Conservation (phyloP, 805 yeast genomes). For the Cyberlindnera euphorbiae region DNA sequence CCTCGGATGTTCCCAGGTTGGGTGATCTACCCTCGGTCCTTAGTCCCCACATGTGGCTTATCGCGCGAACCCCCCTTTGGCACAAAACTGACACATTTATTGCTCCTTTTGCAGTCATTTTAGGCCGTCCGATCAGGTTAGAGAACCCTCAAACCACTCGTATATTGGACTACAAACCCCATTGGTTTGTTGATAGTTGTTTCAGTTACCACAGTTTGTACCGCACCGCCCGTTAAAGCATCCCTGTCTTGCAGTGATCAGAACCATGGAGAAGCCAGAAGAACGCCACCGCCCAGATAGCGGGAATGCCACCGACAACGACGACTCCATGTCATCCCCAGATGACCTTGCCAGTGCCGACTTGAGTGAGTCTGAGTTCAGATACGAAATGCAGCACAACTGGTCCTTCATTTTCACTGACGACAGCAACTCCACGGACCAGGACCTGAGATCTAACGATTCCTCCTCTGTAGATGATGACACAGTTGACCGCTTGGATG, state of each 20-base stretch:
- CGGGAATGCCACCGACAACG: background rate
- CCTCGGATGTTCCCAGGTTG: too few species aligned
- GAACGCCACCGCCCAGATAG: background rate
- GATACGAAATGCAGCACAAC: slow-evolving; percentile 21
- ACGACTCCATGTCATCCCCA: slow-evolving; percentile 2
- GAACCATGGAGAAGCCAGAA: too few species aligned
- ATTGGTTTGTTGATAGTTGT: too few species aligned
- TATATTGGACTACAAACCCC: too few species aligned
- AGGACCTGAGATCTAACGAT: slow-evolving; percentile 22
- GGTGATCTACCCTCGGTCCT: too few species aligned
- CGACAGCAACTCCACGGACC: slow-evolving; percentile 26
- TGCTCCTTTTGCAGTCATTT: slow-evolving; percentile 8
- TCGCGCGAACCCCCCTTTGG: slow-evolving; percentile 3
- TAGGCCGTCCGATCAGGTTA: too few species aligned
- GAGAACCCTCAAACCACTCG: too few species aligned
- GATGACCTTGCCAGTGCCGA: slow-evolving; percentile 1
- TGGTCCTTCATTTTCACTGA: slow-evolving; percentile 29
- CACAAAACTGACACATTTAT: slow-evolving; percentile 7
- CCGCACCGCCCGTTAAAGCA: too few species aligned
- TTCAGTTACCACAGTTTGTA: too few species aligned
- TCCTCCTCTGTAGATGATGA: slow-evolving; percentile 16
- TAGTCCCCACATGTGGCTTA: background rate
- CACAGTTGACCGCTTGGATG: background rate
- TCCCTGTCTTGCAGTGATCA: too few species aligned
- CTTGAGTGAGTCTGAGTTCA: slow-evolving; percentile 15